phyloP scores from a whole-genome alignment of 2,329 filamentous ascomycete genomes.

The Cryphonectria nitschkei region DNA sequence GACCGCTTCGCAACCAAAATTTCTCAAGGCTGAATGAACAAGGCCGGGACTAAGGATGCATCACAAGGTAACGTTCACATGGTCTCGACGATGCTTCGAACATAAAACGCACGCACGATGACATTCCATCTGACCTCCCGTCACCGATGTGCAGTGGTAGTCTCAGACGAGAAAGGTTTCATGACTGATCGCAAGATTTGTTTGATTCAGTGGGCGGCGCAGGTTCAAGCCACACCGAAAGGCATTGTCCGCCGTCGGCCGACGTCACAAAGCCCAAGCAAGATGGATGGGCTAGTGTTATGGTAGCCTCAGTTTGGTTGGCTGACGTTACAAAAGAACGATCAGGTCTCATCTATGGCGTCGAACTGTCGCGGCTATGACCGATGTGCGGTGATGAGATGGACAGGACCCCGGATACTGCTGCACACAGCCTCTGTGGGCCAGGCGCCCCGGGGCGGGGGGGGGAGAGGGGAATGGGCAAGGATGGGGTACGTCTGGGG shows the following conservation, averaged over 20 bases:
- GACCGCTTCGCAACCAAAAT: background rate
- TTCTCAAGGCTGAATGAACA: background rate
- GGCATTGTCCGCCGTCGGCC: background rate
- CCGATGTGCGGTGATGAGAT: background rate
- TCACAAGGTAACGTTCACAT: background rate
- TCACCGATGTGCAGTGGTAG: background rate
- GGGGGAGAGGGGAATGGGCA: too few relatives aligned
- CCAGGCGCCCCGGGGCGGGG: too few relatives aligned
- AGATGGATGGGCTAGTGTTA: background rate
- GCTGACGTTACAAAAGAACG: background rate
- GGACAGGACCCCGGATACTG: background rate
- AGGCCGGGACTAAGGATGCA: background rate
- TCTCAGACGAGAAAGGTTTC: background rate
- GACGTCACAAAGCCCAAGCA: background rate
- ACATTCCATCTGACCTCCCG: background rate
- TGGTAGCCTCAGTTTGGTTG: background rate
- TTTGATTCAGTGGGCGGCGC: background rate
- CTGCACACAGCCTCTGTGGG: constrained; percentile 1
- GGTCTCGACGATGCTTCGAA: background rate
- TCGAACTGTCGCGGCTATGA: constrained; percentile 14
- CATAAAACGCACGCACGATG: background rate
- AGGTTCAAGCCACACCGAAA: background rate
- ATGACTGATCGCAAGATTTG: background rate
- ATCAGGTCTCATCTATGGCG: background rate
- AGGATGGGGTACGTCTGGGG: background rate